Evolutionary conservation across 1,139 yeast species (phyloP), one percentile per base, ranked within the genome.

Genomic region (Arxiozyma bovina): DNA sequence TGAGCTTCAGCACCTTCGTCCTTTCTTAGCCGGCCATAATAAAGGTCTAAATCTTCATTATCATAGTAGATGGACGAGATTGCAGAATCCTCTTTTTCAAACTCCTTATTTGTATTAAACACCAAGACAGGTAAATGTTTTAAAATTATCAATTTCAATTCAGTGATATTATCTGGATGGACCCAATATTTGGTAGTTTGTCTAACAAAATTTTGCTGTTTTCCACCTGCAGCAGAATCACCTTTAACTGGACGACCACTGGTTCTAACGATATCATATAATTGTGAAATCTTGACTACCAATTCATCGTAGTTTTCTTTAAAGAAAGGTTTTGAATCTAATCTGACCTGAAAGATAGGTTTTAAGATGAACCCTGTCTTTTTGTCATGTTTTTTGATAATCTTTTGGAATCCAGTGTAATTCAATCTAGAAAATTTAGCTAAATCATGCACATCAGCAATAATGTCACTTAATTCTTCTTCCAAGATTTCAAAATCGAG

Each of bases 1-100:
- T 93, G 90, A 23, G 99, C 99, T 73, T 93, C 99, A 11, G 99
- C 99, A 70, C 99, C 99, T 76, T 93, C 99, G 62, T 89, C 95
- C 73, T 93, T 93, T 70, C 94, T 83, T 65, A 93, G 78, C 73
- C 99, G 83, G 48, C 99, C 99, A 63, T 88, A 87, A 73, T 93
- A 93, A 56, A 93, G 78, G 65, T 93, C 98, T 78, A 93, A 80
- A 59, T 85, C 84, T 60, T 82, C 78, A 70, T 93, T 89, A 72
- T 93, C 99, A 66, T 85, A 93, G 74, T 93, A 93, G 65, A 93
- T 93, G 6, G 98, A 93, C 5, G 99, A 89, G 66, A 93, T 93
- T 34, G 99, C 98, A 58, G 93, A 81, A 70, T 93, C 99, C 70
- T 91, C 98, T 45, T 80, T 77, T 71, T 90, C 96, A 65, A 93